Evolutionary conservation across 768 basidiomycete genomes (phyloP).

Genomic region (Crepidotus variabilis): DNA sequence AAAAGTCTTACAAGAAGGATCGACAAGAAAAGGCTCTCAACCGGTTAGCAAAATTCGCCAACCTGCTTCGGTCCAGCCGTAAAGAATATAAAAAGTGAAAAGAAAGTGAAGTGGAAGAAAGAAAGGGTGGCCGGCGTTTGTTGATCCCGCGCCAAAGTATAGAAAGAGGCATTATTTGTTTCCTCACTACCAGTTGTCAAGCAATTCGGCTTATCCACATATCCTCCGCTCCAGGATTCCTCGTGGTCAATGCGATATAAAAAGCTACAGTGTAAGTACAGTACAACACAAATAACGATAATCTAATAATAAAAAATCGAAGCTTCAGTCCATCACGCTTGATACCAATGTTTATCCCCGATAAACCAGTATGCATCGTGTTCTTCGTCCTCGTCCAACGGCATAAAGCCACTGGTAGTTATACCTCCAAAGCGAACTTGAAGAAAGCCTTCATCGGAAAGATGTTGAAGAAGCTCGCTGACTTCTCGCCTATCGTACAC

Average conservation of each 20-base stretch:
- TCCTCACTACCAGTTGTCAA: constrained; percentile 13
- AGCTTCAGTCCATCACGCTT: constrained; percentile 31
- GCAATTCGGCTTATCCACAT: constrained; percentile 16
- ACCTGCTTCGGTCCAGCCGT: constrained; percentile 22
- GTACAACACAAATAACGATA: not conserved
- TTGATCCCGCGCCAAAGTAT: not conserved
- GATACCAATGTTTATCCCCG: constrained; percentile 63
- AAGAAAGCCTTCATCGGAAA: constrained; percentile 52
- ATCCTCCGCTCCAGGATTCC: not conserved
- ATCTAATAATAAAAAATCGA: constrained; percentile 8
- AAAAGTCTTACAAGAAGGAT: not conserved
- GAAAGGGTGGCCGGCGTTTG: constrained; percentile 5
- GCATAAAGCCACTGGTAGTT: constrained; percentile 8
- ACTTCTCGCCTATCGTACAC: constrained; percentile 78
- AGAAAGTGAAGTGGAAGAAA: constrained; percentile 5
- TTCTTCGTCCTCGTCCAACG: constrained; percentile 52
- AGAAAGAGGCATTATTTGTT: constrained; percentile 7
- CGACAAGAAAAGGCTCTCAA: not conserved
- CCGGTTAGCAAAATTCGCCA: not conserved
- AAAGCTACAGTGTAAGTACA: not conserved
- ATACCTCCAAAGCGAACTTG: constrained; percentile 25
- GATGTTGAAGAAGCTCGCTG: constrained; percentile 51
- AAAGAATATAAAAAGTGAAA: constrained; percentile 5
- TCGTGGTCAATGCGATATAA: too few species aligned
- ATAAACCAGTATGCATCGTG: constrained; percentile 53